A percentile compares a stretch with the other conserved stretches of the same genome.
Conservation (phyloP, 441 rosid genomes). For the Euphorbia schlechtendalii region DNA sequence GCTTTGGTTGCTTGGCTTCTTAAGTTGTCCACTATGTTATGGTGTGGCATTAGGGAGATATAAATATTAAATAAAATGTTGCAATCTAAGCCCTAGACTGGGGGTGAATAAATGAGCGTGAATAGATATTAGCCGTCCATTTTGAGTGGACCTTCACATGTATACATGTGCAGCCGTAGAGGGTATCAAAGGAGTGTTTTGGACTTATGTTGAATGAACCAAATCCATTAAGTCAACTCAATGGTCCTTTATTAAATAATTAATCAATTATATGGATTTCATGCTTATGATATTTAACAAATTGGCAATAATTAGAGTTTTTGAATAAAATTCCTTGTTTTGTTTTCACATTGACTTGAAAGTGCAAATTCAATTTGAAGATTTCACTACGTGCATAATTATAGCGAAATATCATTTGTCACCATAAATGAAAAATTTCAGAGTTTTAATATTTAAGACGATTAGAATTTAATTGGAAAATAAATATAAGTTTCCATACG, state of each 20-base stretch:
- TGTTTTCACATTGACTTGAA: too few relatives aligned
- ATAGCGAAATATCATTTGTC: neutral
- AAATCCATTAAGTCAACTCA: constrained; percentile 41
- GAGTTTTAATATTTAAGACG: neutral
- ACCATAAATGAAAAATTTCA: neutral
- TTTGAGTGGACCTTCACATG: constrained; percentile 44
- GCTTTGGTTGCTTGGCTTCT: constrained; percentile 3
- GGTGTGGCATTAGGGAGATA: neutral
- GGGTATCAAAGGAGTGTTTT: constrained; percentile 46
- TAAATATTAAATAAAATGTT: neutral
- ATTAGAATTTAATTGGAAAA: neutral
- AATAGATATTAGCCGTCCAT: constrained; percentile 27
- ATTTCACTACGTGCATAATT: neutral
- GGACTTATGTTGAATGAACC: constrained; percentile 41
- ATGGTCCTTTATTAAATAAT: constrained; percentile 19
- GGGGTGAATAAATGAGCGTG: constrained; percentile 8
- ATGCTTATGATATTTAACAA: neutral
- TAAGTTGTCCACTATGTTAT: constrained; percentile 18
- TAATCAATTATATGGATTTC: neutral
- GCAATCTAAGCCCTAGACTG: constrained; percentile 13
- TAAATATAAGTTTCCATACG: too few relatives aligned
- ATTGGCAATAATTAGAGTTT: neutral
- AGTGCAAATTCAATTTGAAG: neutral
- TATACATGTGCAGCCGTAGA: constrained; percentile 49
- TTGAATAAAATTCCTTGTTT: too few relatives aligned